These are phyloP conservation scores for Myotisia sp. DNA, from an alignment of 2,329 filamentous ascomycete genomes.

Conservation along the genomic window DNA sequence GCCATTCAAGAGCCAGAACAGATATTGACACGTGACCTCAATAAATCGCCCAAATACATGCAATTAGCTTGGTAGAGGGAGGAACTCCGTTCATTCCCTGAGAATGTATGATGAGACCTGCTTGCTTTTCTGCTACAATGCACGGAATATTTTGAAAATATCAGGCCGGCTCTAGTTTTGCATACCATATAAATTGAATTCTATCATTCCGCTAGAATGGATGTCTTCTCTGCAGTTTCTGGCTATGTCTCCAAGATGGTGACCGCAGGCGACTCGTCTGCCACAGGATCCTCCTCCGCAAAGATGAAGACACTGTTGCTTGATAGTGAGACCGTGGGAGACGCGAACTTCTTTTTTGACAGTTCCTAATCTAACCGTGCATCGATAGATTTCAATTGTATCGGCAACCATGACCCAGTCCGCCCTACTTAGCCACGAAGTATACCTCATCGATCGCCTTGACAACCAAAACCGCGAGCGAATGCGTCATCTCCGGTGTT, in stretches of 20 bases:
- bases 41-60: too few species aligned
- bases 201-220: constrained; percentile 50
- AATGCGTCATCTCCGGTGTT: constrained; percentile 89
- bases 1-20: too few species aligned
- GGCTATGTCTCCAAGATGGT: constrained; percentile 97
- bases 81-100: too few species aligned
- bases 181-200: too few species aligned
- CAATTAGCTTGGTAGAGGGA: too few species aligned
- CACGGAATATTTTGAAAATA: too few species aligned
- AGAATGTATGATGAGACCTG: too few species aligned
- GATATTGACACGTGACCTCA: too few species aligned
- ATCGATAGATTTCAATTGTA: constrained; percentile 59
- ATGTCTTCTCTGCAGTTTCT: constrained; percentile 81
- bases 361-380: constrained; percentile 16
- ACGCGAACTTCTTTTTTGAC: constrained; percentile 21
- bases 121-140: too few species aligned
- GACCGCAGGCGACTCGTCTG: constrained; percentile 57
- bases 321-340: constrained; percentile 72
- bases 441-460: constrained; percentile 92
- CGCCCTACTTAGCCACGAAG: constrained; percentile 82
- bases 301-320: constrained; percentile 98
- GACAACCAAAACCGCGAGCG: constrained; percentile 85
- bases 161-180: too few species aligned
- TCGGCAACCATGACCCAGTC: constrained; percentile 95
- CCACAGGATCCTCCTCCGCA: constrained; percentile 51